Percentiles rank a stretch among this genome's conserved stretches.
Conservation (phyloP, 805 yeast species). For the Pichia californica region DNA sequence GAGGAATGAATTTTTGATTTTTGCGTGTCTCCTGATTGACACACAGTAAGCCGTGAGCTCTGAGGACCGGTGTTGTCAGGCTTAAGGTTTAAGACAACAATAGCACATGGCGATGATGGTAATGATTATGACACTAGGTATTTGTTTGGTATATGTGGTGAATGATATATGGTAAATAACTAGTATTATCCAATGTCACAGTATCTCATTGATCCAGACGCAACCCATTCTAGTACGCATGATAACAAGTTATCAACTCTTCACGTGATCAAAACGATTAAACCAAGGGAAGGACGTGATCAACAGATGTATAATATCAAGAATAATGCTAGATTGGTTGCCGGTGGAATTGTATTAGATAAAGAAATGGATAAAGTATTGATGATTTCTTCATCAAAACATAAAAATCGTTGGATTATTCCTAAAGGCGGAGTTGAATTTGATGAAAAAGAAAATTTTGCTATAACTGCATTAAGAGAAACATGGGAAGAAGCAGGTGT, state of each 20-base stretch:
- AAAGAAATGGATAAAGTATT: constrained; percentile 53
- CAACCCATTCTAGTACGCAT: not conserved
- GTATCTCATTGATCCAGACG: constrained; percentile 1
- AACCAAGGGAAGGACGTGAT: constrained; percentile 50
- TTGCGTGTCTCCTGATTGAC: too few species aligned
- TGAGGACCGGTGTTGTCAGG: too few species aligned
- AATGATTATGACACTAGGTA: too few species aligned
- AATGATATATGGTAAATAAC: too few species aligned
- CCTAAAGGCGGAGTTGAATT: constrained; percentile 95
- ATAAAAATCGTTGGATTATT: constrained; percentile 69
- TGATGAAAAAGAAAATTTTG: constrained; percentile 55
- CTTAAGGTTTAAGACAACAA: too few species aligned
- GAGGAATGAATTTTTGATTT: too few species aligned
- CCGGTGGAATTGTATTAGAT: constrained; percentile 81
- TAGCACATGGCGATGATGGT: too few species aligned
- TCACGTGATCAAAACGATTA: constrained; percentile 23
- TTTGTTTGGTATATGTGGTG: too few species aligned
- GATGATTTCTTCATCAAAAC: constrained; percentile 70
- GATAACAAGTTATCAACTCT: not conserved
- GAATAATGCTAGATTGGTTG: constrained; percentile 81
- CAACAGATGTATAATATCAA: constrained; percentile 51
- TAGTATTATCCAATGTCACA: not conserved
- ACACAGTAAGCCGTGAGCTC: too few species aligned
- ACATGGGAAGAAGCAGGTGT: constrained; percentile 99
- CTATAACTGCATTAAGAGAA: constrained; percentile 67